Base-by-base conservation (phyloP, 2,329 filamentous ascomycete species). In the Nemania serpens region DNA sequence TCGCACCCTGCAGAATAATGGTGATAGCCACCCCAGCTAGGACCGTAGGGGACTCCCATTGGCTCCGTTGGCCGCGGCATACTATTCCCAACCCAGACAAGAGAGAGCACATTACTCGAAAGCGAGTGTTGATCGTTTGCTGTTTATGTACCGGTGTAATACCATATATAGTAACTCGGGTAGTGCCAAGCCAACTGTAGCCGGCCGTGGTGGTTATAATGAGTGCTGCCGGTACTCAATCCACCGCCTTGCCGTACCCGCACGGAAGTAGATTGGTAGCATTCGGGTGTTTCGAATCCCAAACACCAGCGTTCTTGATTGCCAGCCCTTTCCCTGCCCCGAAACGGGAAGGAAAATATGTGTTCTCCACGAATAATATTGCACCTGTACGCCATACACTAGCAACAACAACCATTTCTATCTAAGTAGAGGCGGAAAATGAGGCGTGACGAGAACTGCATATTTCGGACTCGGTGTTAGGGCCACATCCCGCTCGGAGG, bases 241-340 rank as follows among this genome's bases (percentile, higher is more conserved):
- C 49, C 15, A 15, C n/a, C n/a, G 9, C 25, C 25, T 29, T 29
- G 7, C 25, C 25, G 25, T 41, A 17, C 39, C 17, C 17, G 17
- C 25, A 20, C 15, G 18, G 22, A 13, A 15, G 42, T 45, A 25
- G 20, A 15, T 29, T 3, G 25, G 42, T 45, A 25, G 46, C 20
- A n/a, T 33, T 9, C 54, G 57, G n/a, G 37, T 59, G 57, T 62
- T 62, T 62, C 60, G 59, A 59, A 62, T 56, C 56, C 48, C 43
- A 62, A 62, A 62, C 60, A 56, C 52, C 60, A 57, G 52, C 48
- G 56, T 29, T 11, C 55, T 43, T 52, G 56, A 59, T 59, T 51
- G 34, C 29, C 41, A 52, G 34, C 20, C 37, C 29, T 22, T 53
- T 34, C 41, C 47, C 36, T 29, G 25, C n/a, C n/a, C n/a, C n/a